Base-by-base conservation (phyloP, 371 early-diverging fungal species). In the Funneliformis caledonium region DNA sequence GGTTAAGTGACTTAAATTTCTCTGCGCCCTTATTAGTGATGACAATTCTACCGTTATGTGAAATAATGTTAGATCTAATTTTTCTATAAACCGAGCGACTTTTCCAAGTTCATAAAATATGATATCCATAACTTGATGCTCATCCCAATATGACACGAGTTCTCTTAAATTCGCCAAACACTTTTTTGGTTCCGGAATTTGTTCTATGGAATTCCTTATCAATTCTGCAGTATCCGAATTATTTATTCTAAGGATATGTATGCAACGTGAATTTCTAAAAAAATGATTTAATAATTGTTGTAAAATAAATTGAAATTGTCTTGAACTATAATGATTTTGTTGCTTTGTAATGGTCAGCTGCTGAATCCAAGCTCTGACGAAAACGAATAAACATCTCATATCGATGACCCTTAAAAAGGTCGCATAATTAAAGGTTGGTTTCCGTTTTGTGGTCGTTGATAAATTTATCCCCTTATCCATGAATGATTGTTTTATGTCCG, bases 91-190 rank as follows among this genome's bases (percentile, higher is more conserved):
- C 1, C 19, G 12, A 26, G 70, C 12, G 47, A 70, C 14, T 26
- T 70, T n/a, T 8, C 45, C 7, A 47, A 70, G 19, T 70, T 47
- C 45, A 22, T 43, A 48, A 70, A 70, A 70, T 43, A 70, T 22
- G 11, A 9, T 70, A 45, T 70, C 70, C 70, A 70, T 70, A 2
- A 22, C 47, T 22, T n/a, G 70, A 48, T 42, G 70, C 47, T 70
- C 70, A 8, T 43, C 70, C 43, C 43, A 70, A 47, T 70, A 70
- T 22, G 22, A 45, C 19, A 52, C 56, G 26, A 70, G 47, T 70
- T 70, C 70, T 48, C n/a, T 70, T 70, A 70, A 70, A 22, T 43
- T 43, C 11, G 70, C 47, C 26, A 70, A 47, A 70, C 70, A 70
- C 1, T 22, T 70, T 26, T 26, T 70, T 47, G 70, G 7, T 48